These are phyloP conservation scores for Xylaria acuta DNA, from an alignment of 495 filamentous ascomycete species.

Conservation along the genomic window DNA sequence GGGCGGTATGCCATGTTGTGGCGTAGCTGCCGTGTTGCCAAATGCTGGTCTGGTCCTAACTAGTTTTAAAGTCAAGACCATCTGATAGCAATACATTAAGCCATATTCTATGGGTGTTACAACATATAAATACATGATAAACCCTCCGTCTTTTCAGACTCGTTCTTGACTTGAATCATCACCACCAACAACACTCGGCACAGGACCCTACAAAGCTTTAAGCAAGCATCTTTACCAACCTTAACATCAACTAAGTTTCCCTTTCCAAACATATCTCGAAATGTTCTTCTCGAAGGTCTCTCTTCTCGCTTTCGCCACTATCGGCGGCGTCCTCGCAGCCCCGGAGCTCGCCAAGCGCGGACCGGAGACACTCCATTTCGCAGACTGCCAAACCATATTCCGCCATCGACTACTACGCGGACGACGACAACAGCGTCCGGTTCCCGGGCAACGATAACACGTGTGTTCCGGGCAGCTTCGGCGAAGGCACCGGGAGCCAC, in stretches of 20 bases:
- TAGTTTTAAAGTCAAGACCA: background rate
- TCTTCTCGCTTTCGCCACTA: background rate
- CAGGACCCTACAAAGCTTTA: background rate
- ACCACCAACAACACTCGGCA: background rate
- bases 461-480: background rate
- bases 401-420: background rate
- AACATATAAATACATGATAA: background rate
- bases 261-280: background rate
- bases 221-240: background rate
- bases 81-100: background rate
- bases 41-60: background rate
- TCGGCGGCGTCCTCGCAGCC: background rate
- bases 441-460: background rate
- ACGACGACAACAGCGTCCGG: conserved; percentile 1
- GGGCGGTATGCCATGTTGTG: background rate
- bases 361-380: background rate
- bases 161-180: background rate
- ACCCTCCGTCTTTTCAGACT: background rate
- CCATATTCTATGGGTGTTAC: no score
- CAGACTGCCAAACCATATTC: background rate
- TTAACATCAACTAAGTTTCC: background rate
- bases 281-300: background rate
- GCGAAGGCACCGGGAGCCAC: background rate
- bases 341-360: background rate
- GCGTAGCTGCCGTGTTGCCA: background rate